Evolutionary conservation across 1,284 basidiomycete genomes (phyloP), one percentile per base, ranked within the genome.

Genomic region (Moniliella sp.): DNA sequence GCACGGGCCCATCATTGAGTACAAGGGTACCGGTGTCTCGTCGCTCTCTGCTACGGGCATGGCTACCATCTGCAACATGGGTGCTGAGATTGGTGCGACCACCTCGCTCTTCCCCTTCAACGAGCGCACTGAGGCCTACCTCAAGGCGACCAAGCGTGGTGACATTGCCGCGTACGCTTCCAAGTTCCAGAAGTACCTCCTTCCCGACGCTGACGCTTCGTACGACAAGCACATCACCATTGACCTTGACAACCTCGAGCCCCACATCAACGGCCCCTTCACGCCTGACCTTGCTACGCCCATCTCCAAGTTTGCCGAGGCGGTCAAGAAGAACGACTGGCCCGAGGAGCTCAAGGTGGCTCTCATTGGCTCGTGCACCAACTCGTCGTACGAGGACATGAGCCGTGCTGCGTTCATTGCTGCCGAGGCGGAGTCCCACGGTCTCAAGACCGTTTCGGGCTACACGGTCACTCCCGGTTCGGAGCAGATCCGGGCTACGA

Each of bases 341-440:
- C 88, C 88, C 30, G 67, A 74, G 42, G 88, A 97, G 63, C 76
- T 99, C 68, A 86, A 82, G 69, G 91, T 94, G 54, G 81, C 74
- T 42, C 74, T 97, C 38, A 97, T 97, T 61, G 88, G 91, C 39
- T 97, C 91, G 32, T 99, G 88, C 78, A 97, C 91, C 64, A 97
- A 99, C 74, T 97, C 88, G 31, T 97, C 91, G 17, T 99, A 99
- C 64, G 91, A 97, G 68, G 91, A 99, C 68, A 94, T 97, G 88
- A 80, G 81, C 30, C 83, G 91, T 59, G 79, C 86, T 27, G 84
- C 84, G 30, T 78, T 78, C 33, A 94, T 97, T 57, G 84, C 80
- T 49, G 71, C 72, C 50, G 76, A 97, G 67, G 91, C 86, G 44
- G 64, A 72, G 34, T 68, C 67, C 10, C 84, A 88, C 62, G 86